phyloP scores from a whole-genome alignment of 2,329 filamentous ascomycete genomes.

The Tolypocladium inflatum region DNA sequence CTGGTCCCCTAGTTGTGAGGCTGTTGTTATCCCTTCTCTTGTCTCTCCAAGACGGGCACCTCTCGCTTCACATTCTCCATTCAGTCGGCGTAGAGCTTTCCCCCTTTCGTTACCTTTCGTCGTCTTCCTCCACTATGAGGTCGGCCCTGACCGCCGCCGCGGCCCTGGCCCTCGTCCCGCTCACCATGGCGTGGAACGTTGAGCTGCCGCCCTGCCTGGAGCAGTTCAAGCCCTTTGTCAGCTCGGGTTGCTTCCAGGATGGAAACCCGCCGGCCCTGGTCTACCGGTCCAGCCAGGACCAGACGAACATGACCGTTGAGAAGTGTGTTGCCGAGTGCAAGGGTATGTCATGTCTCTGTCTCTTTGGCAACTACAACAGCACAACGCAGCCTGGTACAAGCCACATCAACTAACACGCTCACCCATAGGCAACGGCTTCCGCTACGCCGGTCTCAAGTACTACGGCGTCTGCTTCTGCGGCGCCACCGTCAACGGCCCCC shows the following conservation, averaged over 20 bases:
- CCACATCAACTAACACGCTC: background rate
- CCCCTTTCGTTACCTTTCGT: constrained; percentile 2
- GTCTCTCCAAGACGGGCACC: background rate
- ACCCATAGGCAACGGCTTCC: constrained; percentile 33
- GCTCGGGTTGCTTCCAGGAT: constrained; percentile 38
- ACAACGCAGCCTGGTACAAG: background rate
- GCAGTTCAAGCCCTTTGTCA: constrained; percentile 36
- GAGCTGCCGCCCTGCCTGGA: constrained; percentile 34
- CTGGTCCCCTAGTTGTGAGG: background rate
- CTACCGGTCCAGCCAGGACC: constrained; percentile 29
- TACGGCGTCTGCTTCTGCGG: constrained; percentile 45
- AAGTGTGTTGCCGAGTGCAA: constrained; percentile 39
- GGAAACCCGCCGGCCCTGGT: constrained; percentile 25
- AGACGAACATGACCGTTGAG: constrained; percentile 35
- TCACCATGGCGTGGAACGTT: constrained; percentile 30
- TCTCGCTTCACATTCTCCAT: background rate
- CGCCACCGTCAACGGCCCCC: constrained; percentile 41
- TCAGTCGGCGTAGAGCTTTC: background rate
- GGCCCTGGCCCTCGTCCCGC: constrained; percentile 26
- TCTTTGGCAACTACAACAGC: background rate
- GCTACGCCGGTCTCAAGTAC: constrained; percentile 41
- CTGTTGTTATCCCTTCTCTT: background rate
- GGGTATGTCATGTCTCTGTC: constrained; percentile 19
- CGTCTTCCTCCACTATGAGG: constrained; percentile 7
- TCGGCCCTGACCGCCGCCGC: constrained; percentile 21